Conservation (phyloP, 768 basidiomycete species). For the Suillus discolor region DNA sequence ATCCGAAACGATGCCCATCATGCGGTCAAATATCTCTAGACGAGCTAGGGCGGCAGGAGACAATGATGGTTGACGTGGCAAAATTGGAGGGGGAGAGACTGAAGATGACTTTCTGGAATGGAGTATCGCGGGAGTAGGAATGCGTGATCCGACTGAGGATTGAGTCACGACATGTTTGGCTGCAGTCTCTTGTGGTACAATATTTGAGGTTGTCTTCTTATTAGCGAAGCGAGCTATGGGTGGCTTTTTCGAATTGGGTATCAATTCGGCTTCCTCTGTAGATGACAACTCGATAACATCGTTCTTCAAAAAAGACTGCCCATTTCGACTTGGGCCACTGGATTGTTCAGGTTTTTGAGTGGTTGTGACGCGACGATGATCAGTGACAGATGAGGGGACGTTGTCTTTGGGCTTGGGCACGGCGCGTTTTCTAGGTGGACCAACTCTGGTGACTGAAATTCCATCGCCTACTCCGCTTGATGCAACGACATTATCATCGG, state of each 20-base stretch:
- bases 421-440: constrained; percentile 1
- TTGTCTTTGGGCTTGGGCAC: constrained; percentile 20
- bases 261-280: background rate
- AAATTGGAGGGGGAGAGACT: background rate
- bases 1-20: constrained; percentile 16
- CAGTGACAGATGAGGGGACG: background rate
- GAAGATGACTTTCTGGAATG: background rate
- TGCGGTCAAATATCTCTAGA: constrained; percentile 31
- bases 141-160: too few species aligned
- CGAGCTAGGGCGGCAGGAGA: constrained; percentile 31
- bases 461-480: too few species aligned
- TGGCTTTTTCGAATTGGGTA: background rate
- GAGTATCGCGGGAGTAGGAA: background rate
- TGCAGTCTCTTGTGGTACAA: background rate
- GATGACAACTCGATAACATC: background rate
- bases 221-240: constrained; percentile 1
- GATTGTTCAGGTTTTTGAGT: background rate
- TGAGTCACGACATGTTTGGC: background rate
- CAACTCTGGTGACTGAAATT: background rate
- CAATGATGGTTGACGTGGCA: constrained; percentile 16
- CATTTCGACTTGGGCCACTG: background rate
- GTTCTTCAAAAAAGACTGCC: background rate
- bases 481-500: constrained; percentile 8
- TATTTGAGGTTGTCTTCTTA: background rate
- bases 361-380: background rate